Evolutionary conservation across 495 filamentous ascomycete genomes (phyloP), one percentile per base, ranked within the genome.

Genomic region (Neurospora sp.): DNA sequence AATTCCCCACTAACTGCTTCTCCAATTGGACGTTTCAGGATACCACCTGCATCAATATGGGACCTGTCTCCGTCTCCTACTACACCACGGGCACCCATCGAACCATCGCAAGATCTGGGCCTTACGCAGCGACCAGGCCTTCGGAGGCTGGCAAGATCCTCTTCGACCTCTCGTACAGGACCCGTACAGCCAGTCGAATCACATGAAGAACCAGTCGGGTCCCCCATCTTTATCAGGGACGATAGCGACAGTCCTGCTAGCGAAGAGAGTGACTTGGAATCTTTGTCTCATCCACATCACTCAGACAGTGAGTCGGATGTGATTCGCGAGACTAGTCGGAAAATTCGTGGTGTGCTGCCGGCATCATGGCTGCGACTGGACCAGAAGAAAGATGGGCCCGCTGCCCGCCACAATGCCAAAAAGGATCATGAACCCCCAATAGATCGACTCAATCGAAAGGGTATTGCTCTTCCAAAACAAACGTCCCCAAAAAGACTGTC

Each of bases 301-400:
- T 81, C 80, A 8, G 80, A 78, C n/a, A 84, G 82, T 48, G 86
- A 86, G 9, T 81, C 83, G 0, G 82, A 87, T 27, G 75, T 81
- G 22, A 76, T 85, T 35, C 85, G 82, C 16, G 76, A 74, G 45
- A 82, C 85, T 68, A 79, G 78, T 16, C 83, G 81, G 41, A 89
- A 82, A 72, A 95, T 95, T 61, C 90, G 89, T 71, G 94, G 94
- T 42, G 94, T 97, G 18, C 86, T 98, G 59, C 94, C 95, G 42
- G 95, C 95, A 6, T 98, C 95, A 4, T 97, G 92, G 91, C 85
- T 96, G 61, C 88, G 92, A 74, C 83, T 98, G 45, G 90, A 97
- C 75, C 82, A 84, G 70, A 79, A 81, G 72, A 75, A 79, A 37
- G 70, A 78, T n/a, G 76, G 72, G 69, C 59, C 71, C 69, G 80